A percentile compares a stretch with the other conserved stretches of the same genome.
phyloP scores from a whole-genome alignment of 305 asterid species.

The Fraxinus velutina region DNA sequence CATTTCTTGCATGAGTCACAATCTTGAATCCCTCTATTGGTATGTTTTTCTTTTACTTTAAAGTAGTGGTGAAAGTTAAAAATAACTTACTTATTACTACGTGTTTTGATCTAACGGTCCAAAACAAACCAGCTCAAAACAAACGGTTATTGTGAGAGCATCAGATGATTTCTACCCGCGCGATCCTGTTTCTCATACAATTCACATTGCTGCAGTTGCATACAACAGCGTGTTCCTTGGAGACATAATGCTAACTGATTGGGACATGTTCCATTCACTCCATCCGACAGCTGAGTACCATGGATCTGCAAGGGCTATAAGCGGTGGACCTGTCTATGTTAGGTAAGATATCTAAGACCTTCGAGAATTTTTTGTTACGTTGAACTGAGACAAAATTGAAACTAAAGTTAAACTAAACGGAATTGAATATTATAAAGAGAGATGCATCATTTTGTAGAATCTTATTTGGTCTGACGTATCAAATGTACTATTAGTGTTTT shows the following conservation, averaged over 20 bases:
- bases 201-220: slow-evolving; percentile 82
- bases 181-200: slow-evolving; percentile 74
- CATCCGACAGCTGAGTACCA: slow-evolving; percentile 92
- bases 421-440: neutral
- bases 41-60: slow-evolving; percentile 15
- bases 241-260: slow-evolving; percentile 81
- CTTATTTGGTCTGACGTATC: neutral
- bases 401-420: neutral
- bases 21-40: slow-evolving; percentile 84
- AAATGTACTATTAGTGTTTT: neutral
- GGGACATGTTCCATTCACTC: slow-evolving; percentile 97
- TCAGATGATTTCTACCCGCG: slow-evolving; percentile 87
- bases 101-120: neutral
- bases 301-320: slow-evolving; percentile 84
- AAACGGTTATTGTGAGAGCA: slow-evolving; percentile 74
- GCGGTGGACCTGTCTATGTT: slow-evolving; percentile 88
- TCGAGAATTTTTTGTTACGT: neutral
- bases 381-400: neutral
- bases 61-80: neutral
- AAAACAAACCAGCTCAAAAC: slow-evolving; percentile 61
- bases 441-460: neutral
- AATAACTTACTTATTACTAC: neutral
- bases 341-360: slow-evolving; percentile 37
- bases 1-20: slow-evolving; percentile 97
- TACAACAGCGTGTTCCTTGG: slow-evolving; percentile 78